A percentile compares a stretch with the other conserved stretches of the same genome.
Conservation (phyloP, 2,329 filamentous ascomycete genomes). For the Xylaria sp. region DNA sequence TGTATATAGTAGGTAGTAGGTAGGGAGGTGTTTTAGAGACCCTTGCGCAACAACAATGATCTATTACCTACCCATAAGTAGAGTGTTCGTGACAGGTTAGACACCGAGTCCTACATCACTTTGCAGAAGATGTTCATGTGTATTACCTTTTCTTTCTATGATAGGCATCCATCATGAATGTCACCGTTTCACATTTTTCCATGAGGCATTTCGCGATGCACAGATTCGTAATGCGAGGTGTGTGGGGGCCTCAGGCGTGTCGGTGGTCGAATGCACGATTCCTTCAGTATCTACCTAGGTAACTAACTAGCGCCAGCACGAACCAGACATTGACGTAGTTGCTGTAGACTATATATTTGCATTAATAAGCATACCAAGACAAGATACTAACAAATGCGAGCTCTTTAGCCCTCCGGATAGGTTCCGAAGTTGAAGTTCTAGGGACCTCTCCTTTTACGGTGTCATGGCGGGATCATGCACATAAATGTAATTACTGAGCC, state of each 20-base stretch:
- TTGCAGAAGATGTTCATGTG: background rate
- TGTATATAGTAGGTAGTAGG: too few relatives aligned
- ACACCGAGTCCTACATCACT: background rate
- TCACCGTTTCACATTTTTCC: background rate
- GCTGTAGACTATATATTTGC: background rate
- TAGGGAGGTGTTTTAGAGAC: too few relatives aligned
- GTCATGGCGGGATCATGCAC: background rate
- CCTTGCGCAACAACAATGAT: too few relatives aligned
- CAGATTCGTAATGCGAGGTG: background rate
- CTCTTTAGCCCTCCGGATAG: background rate
- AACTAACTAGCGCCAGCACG: background rate
- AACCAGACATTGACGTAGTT: background rate
- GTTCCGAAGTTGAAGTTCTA: background rate
- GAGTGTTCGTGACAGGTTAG: too few relatives aligned
- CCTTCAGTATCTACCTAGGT: too few relatives aligned
- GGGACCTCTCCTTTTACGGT: background rate
- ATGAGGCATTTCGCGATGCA: background rate
- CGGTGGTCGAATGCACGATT: too few relatives aligned
- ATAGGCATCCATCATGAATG: background rate
- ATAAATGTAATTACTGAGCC: too few relatives aligned
- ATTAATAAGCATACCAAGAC: background rate
- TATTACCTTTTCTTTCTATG: background rate
- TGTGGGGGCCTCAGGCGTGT: background rate
- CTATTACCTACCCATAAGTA: too few relatives aligned
- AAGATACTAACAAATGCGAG: background rate